Conservation (phyloP, 192 early-diverging fungal genomes). For the Chytriomyces sp. region DNA sequence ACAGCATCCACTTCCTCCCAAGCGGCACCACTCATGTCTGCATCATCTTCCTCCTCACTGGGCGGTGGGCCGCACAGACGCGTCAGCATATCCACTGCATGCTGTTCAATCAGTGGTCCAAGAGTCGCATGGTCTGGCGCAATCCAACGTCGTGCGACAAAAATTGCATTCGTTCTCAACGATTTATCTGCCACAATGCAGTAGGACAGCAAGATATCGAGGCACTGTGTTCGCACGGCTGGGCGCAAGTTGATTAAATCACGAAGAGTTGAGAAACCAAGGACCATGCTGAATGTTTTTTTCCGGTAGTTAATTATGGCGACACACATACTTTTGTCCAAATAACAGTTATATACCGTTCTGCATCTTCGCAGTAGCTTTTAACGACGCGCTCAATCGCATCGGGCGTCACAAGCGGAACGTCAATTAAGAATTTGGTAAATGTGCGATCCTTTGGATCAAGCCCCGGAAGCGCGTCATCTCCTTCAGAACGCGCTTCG, state of each 20-base stretch:
- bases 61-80: neutral
- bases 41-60: slow-evolving; percentile 31
- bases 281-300: slow-evolving; percentile 48
- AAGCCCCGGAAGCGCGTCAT: slow-evolving; percentile 51
- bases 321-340: neutral
- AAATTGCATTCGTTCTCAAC: slow-evolving; percentile 65
- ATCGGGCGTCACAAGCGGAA: slow-evolving; percentile 68
- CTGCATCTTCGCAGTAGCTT: slow-evolving; percentile 69
- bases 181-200: slow-evolving; percentile 53
- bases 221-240: slow-evolving; percentile 56
- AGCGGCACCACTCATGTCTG: slow-evolving; percentile 30
- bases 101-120: slow-evolving; percentile 52
- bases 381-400: slow-evolving; percentile 64
- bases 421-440: slow-evolving; percentile 77
- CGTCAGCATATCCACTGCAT: slow-evolving; percentile 38
- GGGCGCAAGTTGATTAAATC: slow-evolving; percentile 64
- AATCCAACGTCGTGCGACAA: slow-evolving; percentile 61
- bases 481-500: slow-evolving; percentile 27
- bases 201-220: slow-evolving; percentile 62
- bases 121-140: slow-evolving; percentile 56
- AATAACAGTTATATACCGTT: slow-evolving; percentile 40
- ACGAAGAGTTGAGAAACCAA: slow-evolving; percentile 65
- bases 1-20: slow-evolving; percentile 70
- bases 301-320: slow-evolving; percentile 28
- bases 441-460: slow-evolving; percentile 74